Percentiles rank a stretch among this genome's conserved stretches.
Conservation (phyloP, 176 grass and related monocot genomes). For the Guadua angustifolia region DNA sequence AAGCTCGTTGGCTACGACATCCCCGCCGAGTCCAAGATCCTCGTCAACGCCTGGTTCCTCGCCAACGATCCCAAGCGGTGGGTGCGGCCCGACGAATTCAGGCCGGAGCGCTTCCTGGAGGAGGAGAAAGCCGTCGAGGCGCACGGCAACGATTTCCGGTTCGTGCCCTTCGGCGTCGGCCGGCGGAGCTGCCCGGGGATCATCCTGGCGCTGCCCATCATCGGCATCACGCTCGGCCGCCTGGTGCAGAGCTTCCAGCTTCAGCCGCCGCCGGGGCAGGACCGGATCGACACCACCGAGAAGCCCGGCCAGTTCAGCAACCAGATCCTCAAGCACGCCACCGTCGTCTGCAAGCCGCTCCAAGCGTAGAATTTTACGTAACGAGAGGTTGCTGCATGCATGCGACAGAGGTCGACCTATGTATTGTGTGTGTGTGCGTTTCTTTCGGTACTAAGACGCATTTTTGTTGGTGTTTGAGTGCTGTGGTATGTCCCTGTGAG, state of each 20-base stretch:
- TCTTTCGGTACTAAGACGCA: neutral
- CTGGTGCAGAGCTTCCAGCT: conserved; percentile 89
- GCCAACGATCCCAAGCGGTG: conserved; percentile 86
- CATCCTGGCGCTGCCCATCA: conserved; percentile 89
- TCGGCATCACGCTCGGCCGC: conserved; percentile 76
- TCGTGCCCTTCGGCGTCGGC: conserved; percentile 90
- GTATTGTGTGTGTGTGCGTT: neutral
- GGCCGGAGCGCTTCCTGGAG: conserved; percentile 84
- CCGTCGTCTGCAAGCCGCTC: conserved; percentile 79
- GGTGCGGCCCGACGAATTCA: conserved; percentile 85
- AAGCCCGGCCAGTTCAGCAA: conserved; percentile 98
- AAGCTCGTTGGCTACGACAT: conserved; percentile 90
- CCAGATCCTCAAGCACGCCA: conserved; percentile 89
- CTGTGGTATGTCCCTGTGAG: neutral
- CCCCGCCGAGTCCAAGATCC: conserved; percentile 94
- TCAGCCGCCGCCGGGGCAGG: conserved; percentile 64
- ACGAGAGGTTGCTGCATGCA: neutral
- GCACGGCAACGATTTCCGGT: conserved; percentile 91
- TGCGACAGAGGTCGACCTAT: neutral
- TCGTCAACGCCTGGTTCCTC: conserved; percentile 97
- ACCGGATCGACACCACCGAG: conserved; percentile 81
- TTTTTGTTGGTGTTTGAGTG: neutral
- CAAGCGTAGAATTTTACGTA: conserved; percentile 2
- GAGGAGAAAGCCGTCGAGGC: conserved; percentile 86
- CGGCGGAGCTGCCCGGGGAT: conserved; percentile 96